Base-by-base conservation (phyloP, 768 basidiomycete genomes). In the Asterophora lycoperdoides region DNA sequence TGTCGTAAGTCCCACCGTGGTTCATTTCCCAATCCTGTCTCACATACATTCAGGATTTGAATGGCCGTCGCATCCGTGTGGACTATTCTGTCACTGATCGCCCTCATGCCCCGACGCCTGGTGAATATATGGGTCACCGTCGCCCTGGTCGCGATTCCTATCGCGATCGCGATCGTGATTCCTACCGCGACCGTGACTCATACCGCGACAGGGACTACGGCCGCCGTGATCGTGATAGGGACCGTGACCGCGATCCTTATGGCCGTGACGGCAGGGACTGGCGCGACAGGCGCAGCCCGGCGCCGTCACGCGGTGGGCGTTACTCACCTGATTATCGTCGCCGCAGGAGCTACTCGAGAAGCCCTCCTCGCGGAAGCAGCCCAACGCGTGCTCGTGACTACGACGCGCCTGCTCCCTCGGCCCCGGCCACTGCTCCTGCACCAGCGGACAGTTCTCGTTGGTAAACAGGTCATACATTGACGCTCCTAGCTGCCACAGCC, bases 91-190 rank as follows among this genome's bases (percentile, higher is more conserved):
- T 95, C 41, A 99, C 95, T 8, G 84, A 88, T 53, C 82, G 90
- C 39, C 91, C 95, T 19, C 95, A 99, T 68, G 85, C 89, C 11
- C 92, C 96, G 8, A 99, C 95, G 8, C 95, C 95, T 4, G 95
- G 95, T 52, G 91, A 96, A 71, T 99, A 97, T 67, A 95, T 95
- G 90, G 93, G 95, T 10, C 87, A 90, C 56, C 81, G 89, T 41
- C 86, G 88, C 46, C 68, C 78, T 13, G 62, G 62, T 35, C 65
- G 72, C 17, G 72, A 74, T 45, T 63, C 68, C 17, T 67, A 72
- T 53, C 64, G 62, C 26, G 59, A 70, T 48, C 58, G 64, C 34
- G 66, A 69, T 41, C 71, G 75, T 28, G 73, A 68, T 34, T 56
- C 59, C 33, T 57, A 64, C 41, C 62, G 72, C 38, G 68, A 70